phyloP scores from a whole-genome alignment of 306 rosid genomes.

The Quercus mongolica region DNA sequence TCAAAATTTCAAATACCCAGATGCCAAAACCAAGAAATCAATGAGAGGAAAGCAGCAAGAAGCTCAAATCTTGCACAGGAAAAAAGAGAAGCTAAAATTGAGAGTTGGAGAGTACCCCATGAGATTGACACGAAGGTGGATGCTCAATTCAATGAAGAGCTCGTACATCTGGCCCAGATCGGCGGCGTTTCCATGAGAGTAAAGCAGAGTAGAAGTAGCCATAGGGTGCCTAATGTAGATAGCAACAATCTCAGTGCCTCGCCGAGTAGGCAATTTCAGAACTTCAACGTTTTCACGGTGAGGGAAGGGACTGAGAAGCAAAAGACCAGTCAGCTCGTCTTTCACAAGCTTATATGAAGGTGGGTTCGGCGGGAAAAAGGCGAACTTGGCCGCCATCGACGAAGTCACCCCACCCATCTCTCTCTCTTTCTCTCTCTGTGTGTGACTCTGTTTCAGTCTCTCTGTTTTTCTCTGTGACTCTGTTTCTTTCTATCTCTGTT shows the following conservation, averaged over 20 bases:
- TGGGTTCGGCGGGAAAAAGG: conserved; percentile 92
- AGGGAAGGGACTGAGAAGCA: conserved; percentile 72
- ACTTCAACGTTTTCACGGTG: conserved; percentile 92
- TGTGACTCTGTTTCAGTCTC: not conserved
- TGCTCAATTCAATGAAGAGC: conserved; percentile 82
- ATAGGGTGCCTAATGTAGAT: conserved; percentile 77
- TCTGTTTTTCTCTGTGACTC: not conserved
- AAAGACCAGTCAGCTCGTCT: conserved; percentile 62
- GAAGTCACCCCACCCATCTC: conserved; percentile 95
- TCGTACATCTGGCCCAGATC: conserved; percentile 99
- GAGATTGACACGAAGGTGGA: conserved; percentile 82
- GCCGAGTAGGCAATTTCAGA: conserved; percentile 70
- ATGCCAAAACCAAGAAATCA: conserved; percentile 3
- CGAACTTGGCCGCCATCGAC: conserved; percentile 96
- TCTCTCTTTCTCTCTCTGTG: not conserved
- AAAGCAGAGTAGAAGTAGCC: conserved; percentile 85
- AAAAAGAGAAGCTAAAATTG: not conserved
- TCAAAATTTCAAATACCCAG: conserved; percentile 9
- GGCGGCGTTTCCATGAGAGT: conserved; percentile 97
- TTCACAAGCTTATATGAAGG: conserved; percentile 67
- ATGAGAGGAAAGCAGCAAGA: conserved; percentile 7
- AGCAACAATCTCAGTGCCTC: conserved; percentile 76
- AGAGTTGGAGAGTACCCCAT: conserved; percentile 59
- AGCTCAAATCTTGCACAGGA: not conserved
- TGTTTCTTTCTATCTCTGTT: not conserved